Percentiles rank a stretch among this genome's conserved stretches.
Evolutionary conservation across 2,329 filamentous ascomycete genomes (phyloP).

Genomic region (Microcyclospora pomicola): DNA sequence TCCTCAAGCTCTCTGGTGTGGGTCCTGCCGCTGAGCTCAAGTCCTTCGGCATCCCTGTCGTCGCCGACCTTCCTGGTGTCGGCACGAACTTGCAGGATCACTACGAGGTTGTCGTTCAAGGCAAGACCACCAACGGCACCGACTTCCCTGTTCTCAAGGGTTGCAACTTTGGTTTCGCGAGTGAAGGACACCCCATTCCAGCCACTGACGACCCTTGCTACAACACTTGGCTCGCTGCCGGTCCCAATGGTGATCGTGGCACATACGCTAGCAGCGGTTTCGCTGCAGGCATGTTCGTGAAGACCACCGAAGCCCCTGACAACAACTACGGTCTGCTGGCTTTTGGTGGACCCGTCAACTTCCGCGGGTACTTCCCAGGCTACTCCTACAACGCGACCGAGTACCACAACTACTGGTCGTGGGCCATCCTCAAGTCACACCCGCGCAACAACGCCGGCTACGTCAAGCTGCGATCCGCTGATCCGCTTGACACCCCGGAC

Average conservation of each 20-base stretch:
- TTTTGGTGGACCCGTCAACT: slow-evolving; percentile 38
- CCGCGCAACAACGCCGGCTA: slow-evolving; percentile 47
- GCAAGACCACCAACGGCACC: slow-evolving; percentile 10
- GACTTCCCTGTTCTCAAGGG: slow-evolving; percentile 13
- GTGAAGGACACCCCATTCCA: slow-evolving; percentile 2
- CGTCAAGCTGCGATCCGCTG: slow-evolving; percentile 45
- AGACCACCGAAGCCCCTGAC: slow-evolving; percentile 26
- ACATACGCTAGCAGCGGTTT: slow-evolving; percentile 39
- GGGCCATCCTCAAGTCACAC: slow-evolving; percentile 48
- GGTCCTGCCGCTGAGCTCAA: slow-evolving; percentile 40
- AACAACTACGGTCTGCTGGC: slow-evolving; percentile 39
- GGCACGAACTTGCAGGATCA: slow-evolving; percentile 52
- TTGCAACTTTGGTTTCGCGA: slow-evolving; percentile 23
- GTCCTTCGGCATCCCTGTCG: slow-evolving; percentile 37
- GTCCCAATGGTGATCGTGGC: slow-evolving; percentile 28
- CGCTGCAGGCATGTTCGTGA: slow-evolving; percentile 34
- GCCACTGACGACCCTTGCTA: slow-evolving; percentile 7
- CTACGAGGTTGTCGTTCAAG: slow-evolving; percentile 39
- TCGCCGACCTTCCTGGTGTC: slow-evolving; percentile 46
- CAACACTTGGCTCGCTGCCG: slow-evolving; percentile 33
- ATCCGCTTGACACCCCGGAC: slow-evolving; percentile 49
- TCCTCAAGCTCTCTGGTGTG: slow-evolving; percentile 50
- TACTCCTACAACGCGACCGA: slow-evolving; percentile 34
- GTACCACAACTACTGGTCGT: slow-evolving; percentile 33
- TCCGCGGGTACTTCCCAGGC: slow-evolving; percentile 42